Percentiles rank a stretch among this genome's conserved stretches.
These are phyloP conservation scores for Ganoderma boninense DNA, from an alignment of 1,284 basidiomycete genomes.

Conservation along the genomic window DNA sequence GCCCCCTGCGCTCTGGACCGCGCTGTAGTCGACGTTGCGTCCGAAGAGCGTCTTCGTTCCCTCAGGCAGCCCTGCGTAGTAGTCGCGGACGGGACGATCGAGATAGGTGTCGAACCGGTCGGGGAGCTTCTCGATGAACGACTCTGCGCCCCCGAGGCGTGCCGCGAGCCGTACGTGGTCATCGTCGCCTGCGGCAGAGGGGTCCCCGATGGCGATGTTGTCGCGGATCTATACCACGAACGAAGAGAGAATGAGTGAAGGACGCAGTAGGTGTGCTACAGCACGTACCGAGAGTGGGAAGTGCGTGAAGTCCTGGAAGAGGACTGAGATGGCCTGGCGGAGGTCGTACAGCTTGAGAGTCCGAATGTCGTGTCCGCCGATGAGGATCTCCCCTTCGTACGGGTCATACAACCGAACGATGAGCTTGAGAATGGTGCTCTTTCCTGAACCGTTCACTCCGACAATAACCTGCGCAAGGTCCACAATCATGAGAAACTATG, in stretches of 20 bases:
- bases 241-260: constrained; percentile 5
- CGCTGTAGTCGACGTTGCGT: constrained; percentile 58
- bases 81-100: constrained; percentile 71
- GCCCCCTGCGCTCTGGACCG: constrained; percentile 53
- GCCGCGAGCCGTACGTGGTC: constrained; percentile 70
- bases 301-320: constrained; percentile 82
- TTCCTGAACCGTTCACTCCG: constrained; percentile 79
- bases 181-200: constrained; percentile 55
- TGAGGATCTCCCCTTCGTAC: constrained; percentile 69
- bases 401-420: constrained; percentile 68
- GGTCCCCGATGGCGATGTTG: constrained; percentile 78
- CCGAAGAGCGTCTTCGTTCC: constrained; percentile 71
- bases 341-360: constrained; percentile 67
- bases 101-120: constrained; percentile 77
- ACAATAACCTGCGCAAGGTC: constrained; percentile 67
- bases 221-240: constrained; percentile 66
- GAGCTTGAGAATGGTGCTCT: constrained; percentile 80
- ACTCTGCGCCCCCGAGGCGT: constrained; percentile 69
- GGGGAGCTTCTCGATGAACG: constrained; percentile 68
- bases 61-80: constrained; percentile 68
- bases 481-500: background rate
- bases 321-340: constrained; percentile 67
- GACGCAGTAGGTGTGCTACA: constrained; percentile 22
- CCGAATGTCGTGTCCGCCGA: constrained; percentile 69
- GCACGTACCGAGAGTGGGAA: constrained; percentile 71